phyloP scores from a whole-genome alignment of 2,329 filamentous ascomycete species.

The Aspergillus puulaauensis region DNA sequence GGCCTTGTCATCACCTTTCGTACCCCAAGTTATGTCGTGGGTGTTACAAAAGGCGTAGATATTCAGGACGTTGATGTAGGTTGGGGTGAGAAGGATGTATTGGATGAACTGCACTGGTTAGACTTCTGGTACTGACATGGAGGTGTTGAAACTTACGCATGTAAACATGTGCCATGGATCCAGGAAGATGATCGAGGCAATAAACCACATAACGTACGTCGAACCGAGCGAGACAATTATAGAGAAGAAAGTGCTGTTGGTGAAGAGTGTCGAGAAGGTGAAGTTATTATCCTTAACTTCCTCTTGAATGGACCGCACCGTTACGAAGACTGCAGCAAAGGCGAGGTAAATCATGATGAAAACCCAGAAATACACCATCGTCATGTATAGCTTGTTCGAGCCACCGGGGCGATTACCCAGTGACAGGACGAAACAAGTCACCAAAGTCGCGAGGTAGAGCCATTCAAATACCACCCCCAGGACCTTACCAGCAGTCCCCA shows the following conservation, averaged over 20 bases:
- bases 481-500: constrained; percentile 75
- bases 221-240: constrained; percentile 89
- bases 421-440: constrained; percentile 92
- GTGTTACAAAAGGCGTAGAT: constrained; percentile 99
- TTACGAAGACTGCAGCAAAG: constrained; percentile 93
- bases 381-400: constrained; percentile 89
- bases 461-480: constrained; percentile 91
- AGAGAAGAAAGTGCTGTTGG: constrained; percentile 86
- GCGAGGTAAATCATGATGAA: constrained; percentile 92
- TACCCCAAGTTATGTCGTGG: constrained; percentile 96
- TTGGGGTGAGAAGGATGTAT: constrained; percentile 92
- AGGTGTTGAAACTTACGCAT: constrained; percentile 43
- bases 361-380: constrained; percentile 98
- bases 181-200: constrained; percentile 90
- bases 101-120: constrained; percentile 66
- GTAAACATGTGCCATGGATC: constrained; percentile 99
- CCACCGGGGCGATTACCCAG: constrained; percentile 94
- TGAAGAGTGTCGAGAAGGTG: constrained; percentile 71
- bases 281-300: constrained; percentile 67
- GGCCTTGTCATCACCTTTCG: constrained; percentile 94
- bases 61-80: constrained; percentile 97
- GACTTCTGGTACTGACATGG: not conserved
- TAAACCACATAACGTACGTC: constrained; percentile 89
- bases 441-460: constrained; percentile 87
- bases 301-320: constrained; percentile 76